Evolutionary conservation across 2,329 filamentous ascomycete genomes (phyloP).

Genomic region (Mycogone perniciosa): DNA sequence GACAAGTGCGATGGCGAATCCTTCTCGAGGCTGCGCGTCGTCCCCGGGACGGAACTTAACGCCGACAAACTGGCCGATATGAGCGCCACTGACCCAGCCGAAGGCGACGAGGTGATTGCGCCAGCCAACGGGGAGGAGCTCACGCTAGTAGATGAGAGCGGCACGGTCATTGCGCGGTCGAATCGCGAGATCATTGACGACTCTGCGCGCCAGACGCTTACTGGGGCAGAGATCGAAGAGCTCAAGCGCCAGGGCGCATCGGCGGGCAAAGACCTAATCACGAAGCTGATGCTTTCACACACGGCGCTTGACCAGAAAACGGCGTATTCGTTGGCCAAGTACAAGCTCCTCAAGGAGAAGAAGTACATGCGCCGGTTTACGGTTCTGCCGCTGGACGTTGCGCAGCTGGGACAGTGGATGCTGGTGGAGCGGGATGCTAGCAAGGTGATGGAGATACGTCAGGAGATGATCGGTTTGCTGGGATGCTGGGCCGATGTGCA

Average conservation of each 20-base stretch:
- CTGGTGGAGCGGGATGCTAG: constrained; percentile 72
- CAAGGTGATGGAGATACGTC: constrained; percentile 78
- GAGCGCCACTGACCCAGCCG: constrained; percentile 27
- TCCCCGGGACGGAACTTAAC: constrained; percentile 75
- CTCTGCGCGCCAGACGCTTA: constrained; percentile 66
- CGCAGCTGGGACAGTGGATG: constrained; percentile 68
- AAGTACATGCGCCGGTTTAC: constrained; percentile 91
- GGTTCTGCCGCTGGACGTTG: constrained; percentile 74
- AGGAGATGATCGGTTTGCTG: constrained; percentile 74
- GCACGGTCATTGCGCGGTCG: constrained; percentile 45
- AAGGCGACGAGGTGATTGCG: constrained; percentile 37
- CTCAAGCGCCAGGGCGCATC: constrained; percentile 67
- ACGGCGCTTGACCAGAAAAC: constrained; percentile 91
- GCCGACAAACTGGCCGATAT: constrained; percentile 61
- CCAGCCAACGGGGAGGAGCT: constrained; percentile 36
- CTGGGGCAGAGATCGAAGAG: constrained; percentile 68
- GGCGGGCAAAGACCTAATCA: constrained; percentile 82
- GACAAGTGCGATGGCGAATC: constrained; percentile 60
- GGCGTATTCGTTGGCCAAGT: constrained; percentile 86
- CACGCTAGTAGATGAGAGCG: constrained; percentile 37
- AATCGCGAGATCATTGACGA: constrained; percentile 56
- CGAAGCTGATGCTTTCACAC: constrained; percentile 87
- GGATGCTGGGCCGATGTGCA: constrained; percentile 90
- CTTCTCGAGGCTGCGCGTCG: constrained; percentile 67
- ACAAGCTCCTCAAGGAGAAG: constrained; percentile 86